A percentile compares a stretch with the other conserved stretches of the same genome.
These are phyloP conservation scores for Lineolata rhizophorae DNA, from an alignment of 495 filamentous ascomycete species.

Conservation along the genomic window DNA sequence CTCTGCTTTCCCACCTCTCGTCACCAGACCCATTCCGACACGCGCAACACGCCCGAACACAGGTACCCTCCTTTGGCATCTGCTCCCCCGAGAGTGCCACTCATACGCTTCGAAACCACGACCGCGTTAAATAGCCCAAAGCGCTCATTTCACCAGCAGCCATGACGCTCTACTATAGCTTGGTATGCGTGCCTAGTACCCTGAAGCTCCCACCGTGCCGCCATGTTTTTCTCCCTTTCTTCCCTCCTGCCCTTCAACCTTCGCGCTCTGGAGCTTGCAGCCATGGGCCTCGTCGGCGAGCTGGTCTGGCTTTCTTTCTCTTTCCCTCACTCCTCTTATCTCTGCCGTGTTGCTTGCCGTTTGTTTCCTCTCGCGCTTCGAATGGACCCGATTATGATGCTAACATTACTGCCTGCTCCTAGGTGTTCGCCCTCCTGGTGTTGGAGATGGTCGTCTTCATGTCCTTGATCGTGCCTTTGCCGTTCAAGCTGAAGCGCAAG, in stretches of 20 bases:
- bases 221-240: constrained; percentile 11
- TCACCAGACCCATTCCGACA: no score
- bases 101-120: no score
- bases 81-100: no score
- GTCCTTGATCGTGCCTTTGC: constrained; percentile 76
- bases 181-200: no score
- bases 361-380: background rate
- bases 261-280: no score
- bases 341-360: background rate
- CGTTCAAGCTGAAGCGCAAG: constrained; percentile 66
- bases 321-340: background rate
- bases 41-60: no score
- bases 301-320: constrained; percentile 1
- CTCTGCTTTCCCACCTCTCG: no score
- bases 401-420: constrained; percentile 7
- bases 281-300: no score
- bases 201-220: no score
- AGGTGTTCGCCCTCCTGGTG: constrained; percentile 89
- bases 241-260: constrained; percentile 1
- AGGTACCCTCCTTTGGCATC: no score
- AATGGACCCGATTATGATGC: background rate
- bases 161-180: constrained; percentile 98
- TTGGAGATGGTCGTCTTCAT: constrained; percentile 87
- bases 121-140: no score
- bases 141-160: constrained; percentile 25